Evolutionary conservation across 2,329 filamentous ascomycete genomes (phyloP), one percentile per base, ranked within the genome.

Genomic region (Coniochaeta prunicola): DNA sequence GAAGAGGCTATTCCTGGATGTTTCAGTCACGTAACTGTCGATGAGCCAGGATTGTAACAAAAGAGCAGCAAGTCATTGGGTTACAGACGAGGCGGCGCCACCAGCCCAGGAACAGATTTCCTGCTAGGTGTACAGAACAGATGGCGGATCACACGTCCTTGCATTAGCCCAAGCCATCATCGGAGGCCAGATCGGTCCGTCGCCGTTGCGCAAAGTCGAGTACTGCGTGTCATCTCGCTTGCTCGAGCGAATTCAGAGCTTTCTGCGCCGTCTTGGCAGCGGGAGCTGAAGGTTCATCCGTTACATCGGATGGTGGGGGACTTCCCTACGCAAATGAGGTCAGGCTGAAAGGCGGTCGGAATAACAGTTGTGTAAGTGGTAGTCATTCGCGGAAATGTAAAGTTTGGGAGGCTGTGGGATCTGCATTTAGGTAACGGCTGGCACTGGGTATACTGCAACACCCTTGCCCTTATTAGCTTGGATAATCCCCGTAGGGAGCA

Each of bases 251-350:
- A 30, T 50, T 50, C 24, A 50, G 9, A 50, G 13, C 12, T 21
- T 50, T 17, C 24, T 24, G 26, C 24, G 21, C 45, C 45, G n/a
- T 28, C 45, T 50, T 50, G 45, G 45, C 45, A 30, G 45, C 45
- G 24, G 26, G 45, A 50, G 45, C 45, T 50, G 45, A 50, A 50
- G 45, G 45, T 30, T 12, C 30, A 13, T 30, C n/a, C 26, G 45
- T 50, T 50, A 50, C 45, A 50, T 50, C 45, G 24, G 45, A 50
- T 50, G 45, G 45, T 48, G 45, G 45, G 45, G 45, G 45, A 50
- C 8, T 28, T 6, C 21, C 45, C 24, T 50, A 15, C 45, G 21
- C 24, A 50, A 50, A 50, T 50, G 45, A 50, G 21, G 45, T 21
- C 45, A 50, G 45, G 45, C 13, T 30, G 24, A 50, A 15, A 50